Conservation (phyloP, 805 yeast species). For the Ogataea saltuana region DNA sequence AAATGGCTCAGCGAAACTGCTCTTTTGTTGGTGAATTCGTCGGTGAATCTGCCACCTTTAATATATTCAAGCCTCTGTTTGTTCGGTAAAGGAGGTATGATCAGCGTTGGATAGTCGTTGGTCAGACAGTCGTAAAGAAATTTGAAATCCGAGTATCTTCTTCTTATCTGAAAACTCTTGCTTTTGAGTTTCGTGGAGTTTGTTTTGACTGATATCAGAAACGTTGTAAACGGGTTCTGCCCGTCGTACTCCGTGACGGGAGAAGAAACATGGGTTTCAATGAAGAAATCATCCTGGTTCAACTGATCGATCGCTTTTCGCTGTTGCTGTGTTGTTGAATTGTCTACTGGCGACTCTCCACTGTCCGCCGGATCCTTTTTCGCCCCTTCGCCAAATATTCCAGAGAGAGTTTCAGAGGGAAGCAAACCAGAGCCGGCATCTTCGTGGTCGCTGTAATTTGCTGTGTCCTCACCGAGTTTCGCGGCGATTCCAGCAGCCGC, state of each 20-base stretch:
- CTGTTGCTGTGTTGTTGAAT: not conserved
- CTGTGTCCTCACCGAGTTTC: not conserved
- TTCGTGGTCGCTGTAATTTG: constrained; percentile 1
- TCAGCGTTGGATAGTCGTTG: constrained; percentile 79
- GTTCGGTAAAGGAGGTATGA: constrained; percentile 93
- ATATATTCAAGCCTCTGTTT: constrained; percentile 88
- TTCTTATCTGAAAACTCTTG: constrained; percentile 52
- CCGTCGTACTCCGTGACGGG: constrained; percentile 75
- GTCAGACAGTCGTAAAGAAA: constrained; percentile 71
- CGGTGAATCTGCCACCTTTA: constrained; percentile 89
- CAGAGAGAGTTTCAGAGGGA: not conserved
- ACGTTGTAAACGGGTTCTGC: constrained; percentile 75
- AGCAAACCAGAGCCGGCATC: constrained; percentile 5
- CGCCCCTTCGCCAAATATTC: not conserved
- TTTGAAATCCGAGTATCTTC: constrained; percentile 86
- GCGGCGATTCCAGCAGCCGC: too few relatives aligned
- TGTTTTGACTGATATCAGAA: constrained; percentile 62
- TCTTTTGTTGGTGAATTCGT: constrained; percentile 80
- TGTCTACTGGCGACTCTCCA: too few relatives aligned
- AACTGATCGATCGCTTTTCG: not conserved
- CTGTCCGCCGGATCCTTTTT: not conserved
- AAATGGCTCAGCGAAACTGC: constrained; percentile 80
- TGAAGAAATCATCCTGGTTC: constrained; percentile 27
- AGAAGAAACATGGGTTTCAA: constrained; percentile 47
- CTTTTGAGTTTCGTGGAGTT: constrained; percentile 58